Conservation (phyloP, 495 filamentous ascomycete species). For the Penicillium psychrofluorescens region DNA sequence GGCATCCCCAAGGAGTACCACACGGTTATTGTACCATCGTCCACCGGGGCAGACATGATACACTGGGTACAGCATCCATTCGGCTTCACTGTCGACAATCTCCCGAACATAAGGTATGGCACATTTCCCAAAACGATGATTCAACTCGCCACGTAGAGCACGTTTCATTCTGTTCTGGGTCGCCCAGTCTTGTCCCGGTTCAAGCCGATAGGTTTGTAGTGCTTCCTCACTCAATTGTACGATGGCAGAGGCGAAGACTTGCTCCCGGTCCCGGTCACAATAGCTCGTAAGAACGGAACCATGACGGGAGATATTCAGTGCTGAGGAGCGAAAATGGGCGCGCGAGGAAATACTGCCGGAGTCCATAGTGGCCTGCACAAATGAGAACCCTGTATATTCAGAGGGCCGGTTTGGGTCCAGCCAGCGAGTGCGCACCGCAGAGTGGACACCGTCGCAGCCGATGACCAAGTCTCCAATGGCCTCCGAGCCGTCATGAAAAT, state of each 20-base stretch:
- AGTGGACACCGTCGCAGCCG: constrained; percentile 61
- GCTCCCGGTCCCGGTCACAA: constrained; percentile 33
- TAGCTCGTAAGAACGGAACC: constrained; percentile 48
- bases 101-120: constrained; percentile 41
- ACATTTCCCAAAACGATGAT: constrained; percentile 35
- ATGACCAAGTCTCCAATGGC: constrained; percentile 47
- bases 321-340: constrained; percentile 40
- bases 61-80: constrained; percentile 56
- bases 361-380: constrained; percentile 43
- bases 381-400: constrained; percentile 50
- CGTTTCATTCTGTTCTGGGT: constrained; percentile 30
- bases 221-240: constrained; percentile 42
- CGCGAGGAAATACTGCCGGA: constrained; percentile 15
- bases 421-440: constrained; percentile 42
- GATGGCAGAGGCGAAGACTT: constrained; percentile 50
- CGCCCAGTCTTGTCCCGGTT: constrained; percentile 43
- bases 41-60: constrained; percentile 46
- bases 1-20: constrained; percentile 49
- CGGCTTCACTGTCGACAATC: constrained; percentile 35
- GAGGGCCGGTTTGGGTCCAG: constrained; percentile 43
- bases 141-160: constrained; percentile 35
- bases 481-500: constrained; percentile 43
- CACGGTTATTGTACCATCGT: constrained; percentile 41
- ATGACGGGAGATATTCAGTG: constrained; percentile 44
- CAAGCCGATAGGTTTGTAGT: constrained; percentile 19